These are phyloP conservation scores for Sporothrix protearum DNA, from an alignment of 2,329 filamentous ascomycete species.

Conservation along the genomic window DNA sequence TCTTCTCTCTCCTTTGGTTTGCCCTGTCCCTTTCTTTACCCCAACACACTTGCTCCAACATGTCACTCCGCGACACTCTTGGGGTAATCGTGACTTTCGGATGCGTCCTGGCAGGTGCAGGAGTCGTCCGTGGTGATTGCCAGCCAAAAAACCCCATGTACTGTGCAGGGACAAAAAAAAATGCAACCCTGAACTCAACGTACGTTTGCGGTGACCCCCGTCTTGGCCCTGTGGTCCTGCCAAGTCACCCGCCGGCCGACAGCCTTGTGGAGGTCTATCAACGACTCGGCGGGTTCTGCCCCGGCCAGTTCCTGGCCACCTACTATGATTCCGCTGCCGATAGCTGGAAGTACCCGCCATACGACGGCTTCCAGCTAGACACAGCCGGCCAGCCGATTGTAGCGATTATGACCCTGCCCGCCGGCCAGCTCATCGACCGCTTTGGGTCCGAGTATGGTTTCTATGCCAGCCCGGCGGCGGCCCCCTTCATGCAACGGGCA, in stretches of 20 bases:
- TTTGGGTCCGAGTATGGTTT: constrained; percentile 46
- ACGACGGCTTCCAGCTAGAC: constrained; percentile 43
- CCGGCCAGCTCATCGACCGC: constrained; percentile 45
- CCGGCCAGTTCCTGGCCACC: constrained; percentile 39
- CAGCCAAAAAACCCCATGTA: constrained; percentile 24
- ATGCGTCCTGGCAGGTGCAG: neutral
- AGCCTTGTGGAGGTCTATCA: constrained; percentile 34
- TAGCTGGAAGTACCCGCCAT: constrained; percentile 39
- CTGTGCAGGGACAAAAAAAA: constrained; percentile 36
- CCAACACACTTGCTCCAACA: neutral
- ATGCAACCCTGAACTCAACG: constrained; percentile 27
- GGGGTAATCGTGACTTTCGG: neutral
- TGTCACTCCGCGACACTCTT: neutral
- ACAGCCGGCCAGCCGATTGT: constrained; percentile 38
- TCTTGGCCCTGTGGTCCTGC: constrained; percentile 38
- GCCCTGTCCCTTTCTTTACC: too few relatives aligned
- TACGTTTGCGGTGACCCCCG: constrained; percentile 41
- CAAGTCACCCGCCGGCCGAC: constrained; percentile 35
- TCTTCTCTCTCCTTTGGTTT: neutral
- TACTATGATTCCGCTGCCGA: constrained; percentile 34
- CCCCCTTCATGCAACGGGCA: constrained; percentile 46
- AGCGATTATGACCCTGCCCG: constrained; percentile 40
- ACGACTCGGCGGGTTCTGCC: constrained; percentile 41
- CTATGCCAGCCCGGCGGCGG: constrained; percentile 43
- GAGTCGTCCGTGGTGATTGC: neutral